Base-by-base conservation (phyloP, 805 yeast species). In the Sugiyamaella boreocaroliniensis region DNA sequence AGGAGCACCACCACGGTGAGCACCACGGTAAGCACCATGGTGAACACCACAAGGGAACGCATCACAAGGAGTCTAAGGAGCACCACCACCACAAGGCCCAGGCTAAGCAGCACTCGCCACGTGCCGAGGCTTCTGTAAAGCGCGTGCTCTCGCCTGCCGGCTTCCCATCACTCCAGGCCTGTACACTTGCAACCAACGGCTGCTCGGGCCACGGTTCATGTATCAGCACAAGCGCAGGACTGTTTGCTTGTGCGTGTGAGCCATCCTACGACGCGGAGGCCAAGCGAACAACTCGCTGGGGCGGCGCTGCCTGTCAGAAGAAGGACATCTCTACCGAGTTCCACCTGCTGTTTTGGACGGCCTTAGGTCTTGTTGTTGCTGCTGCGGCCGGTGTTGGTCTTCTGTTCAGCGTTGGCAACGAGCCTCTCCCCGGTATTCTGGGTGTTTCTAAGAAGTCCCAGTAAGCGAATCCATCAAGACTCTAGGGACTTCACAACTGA, bases 291-390 rank as follows among this genome's bases (percentile, higher is more conserved):
- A 65, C 69, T 22, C 54, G 59, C 56, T 72, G 73, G 71, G 75
- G 72, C 14, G 76, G 76, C 16, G 55, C 54, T 53, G 79, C 80
- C 55, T 86, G 93, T 67, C 73, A 77, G 61, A 85, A 85, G 75
- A 75, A 74, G 61, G 90, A 86, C 61, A 75, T 85, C 54, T 76
- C 85, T 45, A 74, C 78, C 2, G 81, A 81, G 67, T 81, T 85
- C 60, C 80, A 85, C 63, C 74, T 86, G 61, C 73, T 85, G 58
- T 76, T 85, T 61, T 85, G 92, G 89, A 75, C 86, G 2, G 68
- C 77, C 11, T 57, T 84, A 11, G 77, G 75, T 2, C 66, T 82
- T 49, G 47, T 74, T 37, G 67, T 71, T 9, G 67, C 78, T 18
- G 69, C 80, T 46, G 79, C 68, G 40, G 68, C 67, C 4, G 86